Evolutionary conservation across 139 green algal species (phyloP), one percentile per base, ranked within the genome.

Genomic region (Coccomyxa sp.): DNA sequence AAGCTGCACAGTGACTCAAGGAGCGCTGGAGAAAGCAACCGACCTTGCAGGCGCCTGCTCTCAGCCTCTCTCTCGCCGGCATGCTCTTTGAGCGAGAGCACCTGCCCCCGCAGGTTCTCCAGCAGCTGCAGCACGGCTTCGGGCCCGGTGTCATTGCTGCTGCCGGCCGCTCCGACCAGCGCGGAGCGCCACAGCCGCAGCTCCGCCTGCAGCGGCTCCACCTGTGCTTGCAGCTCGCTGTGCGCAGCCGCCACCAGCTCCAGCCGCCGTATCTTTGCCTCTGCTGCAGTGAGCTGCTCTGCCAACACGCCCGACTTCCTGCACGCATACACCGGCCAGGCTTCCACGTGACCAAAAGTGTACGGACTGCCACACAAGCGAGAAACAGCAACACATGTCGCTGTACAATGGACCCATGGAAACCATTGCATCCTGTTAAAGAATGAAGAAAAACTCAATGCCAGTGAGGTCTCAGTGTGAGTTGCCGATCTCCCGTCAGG

Each of bases 261-360:
- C 45, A 32, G 32, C 18, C 11, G 77, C 32, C 21, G 32, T 16
- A 25, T 16, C 77, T 60, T 63, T 10, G 67, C 67, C 80, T 83
- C 80, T 21, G 66, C 80, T 18, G 38, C 38, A 3, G 32, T 9
- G 66, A 79, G 38, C 67, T 83, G 23, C 80, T 83, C 67, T 38
- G 31, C 38, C 58, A 83, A 38, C 0, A 83, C 21, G 17, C 21
- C 45, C 38, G 59, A 66, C 28, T 82, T 82, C 17, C 79, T 81
- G 77, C 77, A 68, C 51, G 38, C 23, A 45, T 18, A 71, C 51
- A 25, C 51, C 31, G 31, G 23, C 23, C 0, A 10, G 38, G 38
- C 38, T 51, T 7, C 38, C 38, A 51, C 38, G 7, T 51, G 38
- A 51, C 38, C 7, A 11, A 7, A 51, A 7, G 3, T 7, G 38